Evolutionary conservation across 179 eudicot species (phyloP).

Genomic region (Vitellaria paradoxa): DNA sequence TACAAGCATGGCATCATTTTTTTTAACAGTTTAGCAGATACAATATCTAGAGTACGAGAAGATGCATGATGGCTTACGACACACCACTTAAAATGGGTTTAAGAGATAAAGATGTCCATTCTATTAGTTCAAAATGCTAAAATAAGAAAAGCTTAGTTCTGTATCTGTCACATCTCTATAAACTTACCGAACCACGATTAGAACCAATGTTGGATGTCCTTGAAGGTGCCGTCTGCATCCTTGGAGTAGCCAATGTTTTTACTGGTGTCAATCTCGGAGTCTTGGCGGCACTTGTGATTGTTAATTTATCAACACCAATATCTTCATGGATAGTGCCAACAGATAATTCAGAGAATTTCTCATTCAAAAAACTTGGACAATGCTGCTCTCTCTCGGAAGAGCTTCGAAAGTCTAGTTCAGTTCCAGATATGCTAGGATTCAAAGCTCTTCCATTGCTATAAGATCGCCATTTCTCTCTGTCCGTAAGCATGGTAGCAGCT

Average conservation of each 20-base stretch:
- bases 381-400: constrained; percentile 42
- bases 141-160: neutral
- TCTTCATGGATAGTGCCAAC: constrained; percentile 52
- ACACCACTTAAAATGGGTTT: neutral
- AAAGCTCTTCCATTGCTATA: constrained; percentile 72
- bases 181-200: constrained; percentile 59
- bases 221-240: constrained; percentile 55
- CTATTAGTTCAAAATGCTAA: too few relatives aligned
- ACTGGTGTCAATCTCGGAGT: constrained; percentile 48
- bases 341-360: constrained; percentile 48
- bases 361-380: constrained; percentile 34
- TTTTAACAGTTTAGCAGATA: neutral
- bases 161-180: neutral
- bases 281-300: constrained; percentile 28
- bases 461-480: constrained; percentile 55
- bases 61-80: neutral
- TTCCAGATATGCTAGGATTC: constrained; percentile 86
- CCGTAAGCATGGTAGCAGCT: constrained; percentile 33
- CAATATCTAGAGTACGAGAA: neutral
- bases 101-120: neutral
- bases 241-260: constrained; percentile 51
- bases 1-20: neutral
- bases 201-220: constrained; percentile 40
- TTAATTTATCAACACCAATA: constrained; percentile 42
- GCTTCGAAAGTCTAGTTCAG: constrained; percentile 52